Evolutionary conservation across 257 asterid species (phyloP).

Genomic region (Haberlea rhodopensis): DNA sequence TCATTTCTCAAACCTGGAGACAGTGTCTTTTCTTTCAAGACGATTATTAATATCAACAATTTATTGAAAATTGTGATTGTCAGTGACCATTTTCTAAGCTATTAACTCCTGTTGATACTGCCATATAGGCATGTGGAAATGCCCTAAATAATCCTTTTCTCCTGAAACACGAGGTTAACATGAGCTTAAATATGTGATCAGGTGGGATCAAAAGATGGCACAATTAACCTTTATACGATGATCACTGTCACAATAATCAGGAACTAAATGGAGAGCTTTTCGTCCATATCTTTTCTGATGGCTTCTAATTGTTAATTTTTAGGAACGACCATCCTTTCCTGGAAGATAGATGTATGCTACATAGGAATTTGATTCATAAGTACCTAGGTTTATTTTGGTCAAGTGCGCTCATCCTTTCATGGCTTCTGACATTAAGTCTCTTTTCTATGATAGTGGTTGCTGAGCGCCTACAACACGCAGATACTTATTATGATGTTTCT

Average conservation of each 20-base stretch:
- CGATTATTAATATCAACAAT: constrained; percentile 1
- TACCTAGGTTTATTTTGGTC: constrained; percentile 1
- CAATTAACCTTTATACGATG: not conserved
- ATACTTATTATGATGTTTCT: constrained; percentile 82
- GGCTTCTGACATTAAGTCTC: constrained; percentile 26
- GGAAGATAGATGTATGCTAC: constrained; percentile 10
- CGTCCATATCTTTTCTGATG: not conserved
- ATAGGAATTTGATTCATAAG: constrained; percentile 7
- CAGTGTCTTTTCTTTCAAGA: not conserved
- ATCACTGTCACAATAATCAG: constrained; percentile 10
- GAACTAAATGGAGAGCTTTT: constrained; percentile 7
- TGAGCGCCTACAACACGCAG: constrained; percentile 78
- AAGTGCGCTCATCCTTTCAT: constrained; percentile 19
- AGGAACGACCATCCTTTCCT: not conserved
- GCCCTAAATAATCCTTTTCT: not conserved
- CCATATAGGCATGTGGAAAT: not conserved
- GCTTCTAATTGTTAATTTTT: not conserved
- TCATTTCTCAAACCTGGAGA: too few relatives aligned
- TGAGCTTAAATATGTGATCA: not conserved
- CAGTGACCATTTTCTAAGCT: not conserved
- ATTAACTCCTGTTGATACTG: constrained; percentile 7
- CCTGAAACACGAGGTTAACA: not conserved
- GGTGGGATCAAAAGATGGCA: constrained; percentile 13
- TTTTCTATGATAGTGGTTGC: constrained; percentile 76
- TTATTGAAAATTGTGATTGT: constrained; percentile 7